phyloP scores from a whole-genome alignment of 2,329 filamentous ascomycete genomes.

The Pseudogymnoascus sp. region DNA sequence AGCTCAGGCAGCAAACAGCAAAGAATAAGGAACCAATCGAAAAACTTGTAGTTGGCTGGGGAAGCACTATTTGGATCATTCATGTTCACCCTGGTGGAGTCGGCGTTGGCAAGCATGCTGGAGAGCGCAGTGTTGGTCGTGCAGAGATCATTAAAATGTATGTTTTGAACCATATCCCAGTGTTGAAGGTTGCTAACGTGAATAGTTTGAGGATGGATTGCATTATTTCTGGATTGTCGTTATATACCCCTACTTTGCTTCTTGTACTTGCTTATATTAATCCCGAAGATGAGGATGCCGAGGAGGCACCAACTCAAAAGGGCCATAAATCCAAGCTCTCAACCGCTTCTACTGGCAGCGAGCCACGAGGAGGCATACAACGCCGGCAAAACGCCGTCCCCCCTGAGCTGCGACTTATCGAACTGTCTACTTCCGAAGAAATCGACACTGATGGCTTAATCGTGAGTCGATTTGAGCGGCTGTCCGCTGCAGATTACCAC shows the following conservation, averaged over 20 bases:
- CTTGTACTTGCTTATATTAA: slow-evolving; percentile 87
- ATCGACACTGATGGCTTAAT: slow-evolving; percentile 81
- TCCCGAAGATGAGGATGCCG: slow-evolving; percentile 53
- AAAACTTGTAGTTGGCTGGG: slow-evolving; percentile 89
- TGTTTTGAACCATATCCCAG: slow-evolving; percentile 36
- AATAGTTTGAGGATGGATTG: slow-evolving; percentile 86
- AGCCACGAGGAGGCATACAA: slow-evolving; percentile 59
- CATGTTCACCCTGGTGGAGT: slow-evolving; percentile 75
- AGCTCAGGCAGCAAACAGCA: slow-evolving; percentile 44
- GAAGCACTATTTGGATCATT: slow-evolving; percentile 91
- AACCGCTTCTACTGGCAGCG: slow-evolving; percentile 45
- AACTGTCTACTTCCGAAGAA: slow-evolving; percentile 75
- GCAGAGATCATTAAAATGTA: slow-evolving; percentile 91
- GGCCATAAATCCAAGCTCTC: slow-evolving; percentile 35
- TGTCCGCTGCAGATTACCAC: slow-evolving; percentile 89
- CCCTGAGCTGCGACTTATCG: slow-evolving; percentile 85
- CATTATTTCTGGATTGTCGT: slow-evolving; percentile 91
- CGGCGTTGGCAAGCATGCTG: slow-evolving; percentile 58
- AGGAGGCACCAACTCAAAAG: slow-evolving; percentile 37
- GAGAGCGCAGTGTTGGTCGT: slow-evolving; percentile 67
- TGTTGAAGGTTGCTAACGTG: neutral
- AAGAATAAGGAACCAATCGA: slow-evolving; percentile 52
- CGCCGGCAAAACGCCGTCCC: slow-evolving; percentile 73
- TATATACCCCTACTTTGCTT: slow-evolving; percentile 89
- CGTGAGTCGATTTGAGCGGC: slow-evolving; percentile 77